Percentiles rank a stretch among this genome's conserved stretches.
These are phyloP conservation scores for Boletus bicolor DNA, from an alignment of 768 basidiomycete genomes.

Conservation along the genomic window DNA sequence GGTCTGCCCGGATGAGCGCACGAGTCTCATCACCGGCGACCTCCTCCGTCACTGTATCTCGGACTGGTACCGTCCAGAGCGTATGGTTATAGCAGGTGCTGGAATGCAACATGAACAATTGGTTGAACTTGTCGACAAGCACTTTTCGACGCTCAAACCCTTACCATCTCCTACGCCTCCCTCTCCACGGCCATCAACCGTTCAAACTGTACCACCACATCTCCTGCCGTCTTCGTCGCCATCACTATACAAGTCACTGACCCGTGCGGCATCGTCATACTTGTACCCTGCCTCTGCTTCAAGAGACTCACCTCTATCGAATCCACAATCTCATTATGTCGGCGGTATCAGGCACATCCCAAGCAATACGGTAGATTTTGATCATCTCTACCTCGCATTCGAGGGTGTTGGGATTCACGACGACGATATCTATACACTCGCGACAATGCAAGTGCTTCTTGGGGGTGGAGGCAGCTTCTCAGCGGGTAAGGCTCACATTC, in stretches of 20 bases:
- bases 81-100: slow-evolving; percentile 93
- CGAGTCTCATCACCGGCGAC: slow-evolving; percentile 60
- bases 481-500: slow-evolving; percentile 50
- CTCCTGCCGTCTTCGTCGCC: slow-evolving; percentile 55
- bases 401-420: slow-evolving; percentile 91
- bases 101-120: slow-evolving; percentile 90
- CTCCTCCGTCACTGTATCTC: slow-evolving; percentile 62
- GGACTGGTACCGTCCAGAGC: slow-evolving; percentile 89
- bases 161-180: slow-evolving; percentile 23
- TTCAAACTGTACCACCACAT: slow-evolving; percentile 47
- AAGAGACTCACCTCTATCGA: slow-evolving; percentile 13
- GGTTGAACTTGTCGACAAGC: slow-evolving; percentile 79
- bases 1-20: slow-evolving; percentile 82
- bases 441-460: slow-evolving; percentile 91
- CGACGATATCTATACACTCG: slow-evolving; percentile 88
- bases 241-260: slow-evolving; percentile 61
- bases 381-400: slow-evolving; percentile 90
- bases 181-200: slow-evolving; percentile 29
- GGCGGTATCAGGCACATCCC: slow-evolving; percentile 78
- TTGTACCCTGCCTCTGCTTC: slow-evolving; percentile 43
- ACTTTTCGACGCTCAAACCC: slow-evolving; percentile 69
- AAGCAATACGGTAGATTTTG: slow-evolving; percentile 66
- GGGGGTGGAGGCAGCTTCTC: slow-evolving; percentile 97
- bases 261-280: slow-evolving; percentile 74
- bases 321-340: slow-evolving; percentile 59